A percentile compares a stretch with the other conserved stretches of the same genome.
Conservation (phyloP, 2,329 filamentous ascomycete species). For the Fusarium torulosum region DNA sequence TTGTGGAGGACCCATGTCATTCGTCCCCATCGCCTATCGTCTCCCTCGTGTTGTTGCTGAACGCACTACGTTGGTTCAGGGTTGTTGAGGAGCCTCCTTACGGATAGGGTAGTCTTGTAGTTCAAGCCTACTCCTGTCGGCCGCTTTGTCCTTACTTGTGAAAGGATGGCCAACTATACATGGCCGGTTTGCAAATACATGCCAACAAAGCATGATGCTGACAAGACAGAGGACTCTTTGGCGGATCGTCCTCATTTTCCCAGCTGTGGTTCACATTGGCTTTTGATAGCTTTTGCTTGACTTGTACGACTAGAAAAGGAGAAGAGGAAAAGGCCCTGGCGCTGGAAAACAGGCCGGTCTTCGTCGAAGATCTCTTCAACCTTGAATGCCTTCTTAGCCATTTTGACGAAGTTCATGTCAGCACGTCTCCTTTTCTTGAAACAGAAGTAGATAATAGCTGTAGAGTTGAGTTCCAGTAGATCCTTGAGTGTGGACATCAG, state of each 20-base stretch:
- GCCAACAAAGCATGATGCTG: slow-evolving; percentile 29
- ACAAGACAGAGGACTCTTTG: slow-evolving; percentile 40
- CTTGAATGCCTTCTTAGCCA: slow-evolving; percentile 74
- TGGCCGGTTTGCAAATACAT: slow-evolving; percentile 20
- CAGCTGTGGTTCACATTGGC: slow-evolving; percentile 32
- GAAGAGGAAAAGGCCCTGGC: slow-evolving; percentile 72
- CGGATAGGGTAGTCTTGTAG: slow-evolving; percentile 40
- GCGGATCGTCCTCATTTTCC: slow-evolving; percentile 33
- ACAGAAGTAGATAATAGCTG: slow-evolving; percentile 80
- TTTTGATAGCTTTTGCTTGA: slow-evolving; percentile 32
- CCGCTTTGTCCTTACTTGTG: slow-evolving; percentile 1
- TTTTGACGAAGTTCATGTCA: slow-evolving; percentile 80
- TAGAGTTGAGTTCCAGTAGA: slow-evolving; percentile 78
- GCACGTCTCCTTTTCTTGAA: slow-evolving; percentile 93
- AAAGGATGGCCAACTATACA: background rate
- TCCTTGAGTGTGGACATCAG: slow-evolving; percentile 82
- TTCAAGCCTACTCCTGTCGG: slow-evolving; percentile 19
- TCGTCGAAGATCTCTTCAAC: slow-evolving; percentile 73
- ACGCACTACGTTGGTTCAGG: slow-evolving; percentile 10
- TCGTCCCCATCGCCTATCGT: slow-evolving; percentile 9
- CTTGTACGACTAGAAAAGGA: slow-evolving; percentile 61
- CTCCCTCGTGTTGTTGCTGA: slow-evolving; percentile 5
- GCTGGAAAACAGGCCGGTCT: slow-evolving; percentile 67
- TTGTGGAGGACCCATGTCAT: slow-evolving; percentile 14
- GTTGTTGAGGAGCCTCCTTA: slow-evolving; percentile 12